phyloP scores from a whole-genome alignment of 2,329 filamentous ascomycete genomes.

The Pestalotiopsis sp. region DNA sequence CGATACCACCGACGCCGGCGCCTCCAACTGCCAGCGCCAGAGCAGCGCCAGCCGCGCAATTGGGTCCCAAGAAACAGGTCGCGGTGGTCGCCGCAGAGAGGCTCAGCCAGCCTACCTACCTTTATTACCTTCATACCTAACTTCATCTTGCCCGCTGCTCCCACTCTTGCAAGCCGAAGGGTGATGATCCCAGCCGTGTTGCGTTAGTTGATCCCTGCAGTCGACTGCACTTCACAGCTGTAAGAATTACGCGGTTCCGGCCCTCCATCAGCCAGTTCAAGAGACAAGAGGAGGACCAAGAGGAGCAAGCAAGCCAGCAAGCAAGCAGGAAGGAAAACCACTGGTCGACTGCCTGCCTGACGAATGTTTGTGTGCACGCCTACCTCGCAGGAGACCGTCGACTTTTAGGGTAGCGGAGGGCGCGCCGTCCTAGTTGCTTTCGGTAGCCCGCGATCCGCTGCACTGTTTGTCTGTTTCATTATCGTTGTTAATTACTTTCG shows the following conservation, averaged over 20 bases:
- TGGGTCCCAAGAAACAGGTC: background rate
- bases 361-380: background rate
- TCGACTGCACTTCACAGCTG: conserved; percentile 9
- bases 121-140: background rate
- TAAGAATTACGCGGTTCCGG: conserved; percentile 4
- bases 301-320: background rate
- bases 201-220: conserved; percentile 11
- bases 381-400: background rate
- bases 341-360: background rate
- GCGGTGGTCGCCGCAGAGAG: background rate
- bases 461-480: background rate
- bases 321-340: background rate
- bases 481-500: background rate
- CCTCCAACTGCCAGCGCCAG: background rate
- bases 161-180: background rate
- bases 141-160: background rate
- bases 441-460: background rate
- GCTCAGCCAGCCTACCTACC: background rate
- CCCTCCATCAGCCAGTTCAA: conserved; percentile 1
- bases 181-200: conserved; percentile 12
- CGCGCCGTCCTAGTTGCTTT: background rate
- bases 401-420: background rate
- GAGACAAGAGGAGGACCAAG: background rate
- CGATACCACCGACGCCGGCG: background rate
- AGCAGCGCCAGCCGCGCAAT: background rate